Evolutionary conservation across 73 alveolate species (phyloP), one percentile per base, ranked within the genome.

Genomic region (Symbiodinium pilosum): DNA sequence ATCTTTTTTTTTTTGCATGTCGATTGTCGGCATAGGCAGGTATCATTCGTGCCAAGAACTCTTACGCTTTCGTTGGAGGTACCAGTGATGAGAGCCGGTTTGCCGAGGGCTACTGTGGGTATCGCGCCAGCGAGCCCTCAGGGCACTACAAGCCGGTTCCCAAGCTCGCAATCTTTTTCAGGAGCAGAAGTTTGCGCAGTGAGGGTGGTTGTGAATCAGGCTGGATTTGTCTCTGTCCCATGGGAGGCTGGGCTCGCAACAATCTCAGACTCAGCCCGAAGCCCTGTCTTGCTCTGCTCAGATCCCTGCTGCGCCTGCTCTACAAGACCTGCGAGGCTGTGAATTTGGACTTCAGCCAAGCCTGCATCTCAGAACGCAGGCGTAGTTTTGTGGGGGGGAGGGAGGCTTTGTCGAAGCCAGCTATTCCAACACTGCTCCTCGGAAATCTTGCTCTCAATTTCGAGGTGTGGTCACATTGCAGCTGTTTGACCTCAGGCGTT

Each of bases 261-360:
- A 14, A 47, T 14, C 59, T 47, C 14, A 14, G 14, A 47, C 21
- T 14, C 59, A 9, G 6, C 59, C 6, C 59, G 14, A 47, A 47
- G 59, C 59, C 59, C 14, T 47, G 59, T 14, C 14, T 14, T 6
- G 59, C 59, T 47, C 59, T 47, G 59, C 59, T 32, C 83, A 87
- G 97, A 86, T 91, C 97, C 2, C 56, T 43, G 41, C 97, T 91
- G 69, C 86, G 97, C 43, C 51, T 91, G 51, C 87, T 91, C 81
- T 91, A 91, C 97, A 91, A 91, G 88, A 91, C 97, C 44, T 91
- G 97, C 54, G 97, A 91, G 21, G 39, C 41, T 43, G 32, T 91
- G 75, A 68, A 69, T 26, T 77, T 91, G 75, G 97, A 91, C 81
- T 69, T 91, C 40, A 39, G 14, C 39, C 81, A 91, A 88, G 97